phyloP scores from a whole-genome alignment of 345 rosid genomes.

The Firmiana major region DNA sequence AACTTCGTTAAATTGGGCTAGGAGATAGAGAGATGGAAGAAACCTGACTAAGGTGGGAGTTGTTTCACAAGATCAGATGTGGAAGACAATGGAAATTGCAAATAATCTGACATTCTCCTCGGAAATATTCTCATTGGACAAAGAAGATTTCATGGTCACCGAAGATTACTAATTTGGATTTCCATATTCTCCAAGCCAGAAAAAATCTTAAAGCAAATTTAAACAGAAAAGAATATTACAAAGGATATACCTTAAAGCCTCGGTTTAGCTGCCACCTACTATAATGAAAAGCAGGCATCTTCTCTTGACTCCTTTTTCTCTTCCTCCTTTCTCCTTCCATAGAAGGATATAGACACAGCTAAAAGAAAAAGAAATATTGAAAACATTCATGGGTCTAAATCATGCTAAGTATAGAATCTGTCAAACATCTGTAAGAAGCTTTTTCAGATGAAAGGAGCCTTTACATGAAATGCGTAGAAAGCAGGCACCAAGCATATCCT shows the following conservation, averaged over 20 bases:
- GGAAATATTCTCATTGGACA: conserved; percentile 9
- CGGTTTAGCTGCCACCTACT: conserved; percentile 17
- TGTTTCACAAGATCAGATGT: too few species aligned
- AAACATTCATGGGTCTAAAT: conserved; percentile 20
- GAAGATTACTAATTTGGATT: background rate
- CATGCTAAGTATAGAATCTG: conserved; percentile 33
- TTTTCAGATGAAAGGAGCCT: conserved; percentile 23
- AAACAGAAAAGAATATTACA: conserved; percentile 33
- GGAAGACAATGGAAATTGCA: too few species aligned
- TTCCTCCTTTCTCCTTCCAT: background rate
- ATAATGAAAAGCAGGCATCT: conserved; percentile 33
- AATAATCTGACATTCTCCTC: too few species aligned
- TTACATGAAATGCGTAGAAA: conserved; percentile 30
- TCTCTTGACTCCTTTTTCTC: background rate
- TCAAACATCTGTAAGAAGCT: conserved; percentile 9
- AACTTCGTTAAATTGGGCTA: background rate
- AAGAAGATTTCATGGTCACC: background rate
- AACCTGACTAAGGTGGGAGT: background rate
- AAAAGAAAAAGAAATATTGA: background rate
- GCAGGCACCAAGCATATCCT: conserved; percentile 43
- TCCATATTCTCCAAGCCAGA: background rate
- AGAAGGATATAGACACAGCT: background rate
- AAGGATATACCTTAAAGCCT: conserved; percentile 35
- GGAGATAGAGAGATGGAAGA: background rate
- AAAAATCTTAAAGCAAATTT: background rate